Percentiles rank a stretch among this genome's conserved stretches.
phyloP scores from a whole-genome alignment of 257 asterid species.

The Nicotiana paniculata region DNA sequence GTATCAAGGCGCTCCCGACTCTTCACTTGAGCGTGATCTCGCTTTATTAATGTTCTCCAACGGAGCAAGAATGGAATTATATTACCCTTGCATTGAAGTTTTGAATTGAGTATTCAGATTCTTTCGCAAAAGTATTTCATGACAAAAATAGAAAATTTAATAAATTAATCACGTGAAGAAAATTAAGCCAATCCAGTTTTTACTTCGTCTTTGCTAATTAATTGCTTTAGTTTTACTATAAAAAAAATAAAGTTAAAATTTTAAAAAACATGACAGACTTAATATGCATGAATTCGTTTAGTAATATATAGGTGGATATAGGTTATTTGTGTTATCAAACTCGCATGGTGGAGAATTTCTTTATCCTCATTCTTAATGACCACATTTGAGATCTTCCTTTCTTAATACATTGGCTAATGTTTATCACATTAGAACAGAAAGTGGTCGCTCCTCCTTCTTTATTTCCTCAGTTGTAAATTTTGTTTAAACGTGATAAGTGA shows the following conservation, averaged over 20 bases:
- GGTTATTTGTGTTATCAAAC: not conserved
- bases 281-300: not conserved
- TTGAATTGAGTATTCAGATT: too few species aligned
- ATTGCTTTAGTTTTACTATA: not conserved
- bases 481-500: not conserved
- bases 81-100: too few species aligned
- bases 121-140: too few species aligned
- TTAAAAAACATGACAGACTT: too few species aligned
- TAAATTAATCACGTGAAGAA: too few species aligned
- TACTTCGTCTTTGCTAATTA: not conserved
- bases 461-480: too few species aligned
- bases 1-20: too few species aligned
- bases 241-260: not conserved
- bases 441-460: not conserved
- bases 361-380: not conserved
- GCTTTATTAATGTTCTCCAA: too few species aligned
- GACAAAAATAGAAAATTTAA: too few species aligned
- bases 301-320: not conserved
- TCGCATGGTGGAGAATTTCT: not conserved
- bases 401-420: not conserved
- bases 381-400: not conserved
- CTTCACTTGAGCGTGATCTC: too few species aligned
- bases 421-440: not conserved
- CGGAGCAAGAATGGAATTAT: too few species aligned
- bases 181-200: too few species aligned